Conservation (phyloP, 768 basidiomycete species). For the Mycena albidolilacea region DNA sequence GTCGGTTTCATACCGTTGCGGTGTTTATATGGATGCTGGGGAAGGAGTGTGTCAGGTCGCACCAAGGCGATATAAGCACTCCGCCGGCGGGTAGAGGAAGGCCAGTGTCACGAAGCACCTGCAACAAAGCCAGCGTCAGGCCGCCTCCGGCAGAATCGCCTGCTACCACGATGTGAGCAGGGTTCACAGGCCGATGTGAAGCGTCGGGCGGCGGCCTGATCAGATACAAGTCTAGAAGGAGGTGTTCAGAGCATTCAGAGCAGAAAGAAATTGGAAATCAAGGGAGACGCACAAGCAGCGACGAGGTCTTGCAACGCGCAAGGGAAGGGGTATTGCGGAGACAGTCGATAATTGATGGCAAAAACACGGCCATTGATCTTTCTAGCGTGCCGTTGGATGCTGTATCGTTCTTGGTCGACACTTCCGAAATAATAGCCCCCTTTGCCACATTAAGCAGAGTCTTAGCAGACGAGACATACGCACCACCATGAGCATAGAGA, state of each 20-base stretch:
- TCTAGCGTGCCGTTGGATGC: slow-evolving; percentile 87
- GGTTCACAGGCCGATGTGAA: slow-evolving; percentile 83
- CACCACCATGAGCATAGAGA: slow-evolving; percentile 85
- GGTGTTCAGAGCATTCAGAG: background rate
- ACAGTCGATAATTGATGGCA: slow-evolving; percentile 87
- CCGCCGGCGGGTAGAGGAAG: slow-evolving; percentile 91
- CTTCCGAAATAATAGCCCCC: slow-evolving; percentile 91
- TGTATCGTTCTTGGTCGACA: slow-evolving; percentile 84
- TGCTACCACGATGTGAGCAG: slow-evolving; percentile 85
- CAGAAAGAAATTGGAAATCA: slow-evolving; percentile 2
- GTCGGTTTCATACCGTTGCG: slow-evolving; percentile 70
- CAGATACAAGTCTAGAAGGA: slow-evolving; percentile 81
- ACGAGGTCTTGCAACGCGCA: slow-evolving; percentile 91
- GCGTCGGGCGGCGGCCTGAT: slow-evolving; percentile 89
- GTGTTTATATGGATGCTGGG: slow-evolving; percentile 91
- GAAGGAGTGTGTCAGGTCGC: slow-evolving; percentile 93
- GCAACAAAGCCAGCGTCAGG: slow-evolving; percentile 84
- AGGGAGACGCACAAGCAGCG: slow-evolving; percentile 81
- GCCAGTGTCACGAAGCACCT: slow-evolving; percentile 87
- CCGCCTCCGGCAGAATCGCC: slow-evolving; percentile 98
- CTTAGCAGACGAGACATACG: slow-evolving; percentile 32
- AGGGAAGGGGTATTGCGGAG: slow-evolving; percentile 98
- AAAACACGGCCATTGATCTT: slow-evolving; percentile 95
- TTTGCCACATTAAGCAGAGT: slow-evolving; percentile 40
- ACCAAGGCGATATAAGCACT: slow-evolving; percentile 94